Percentiles rank a stretch among this genome's conserved stretches.
These are phyloP conservation scores for Thermochaetoides thermophila DNA, from an alignment of 495 filamentous ascomycete genomes.

Conservation along the genomic window DNA sequence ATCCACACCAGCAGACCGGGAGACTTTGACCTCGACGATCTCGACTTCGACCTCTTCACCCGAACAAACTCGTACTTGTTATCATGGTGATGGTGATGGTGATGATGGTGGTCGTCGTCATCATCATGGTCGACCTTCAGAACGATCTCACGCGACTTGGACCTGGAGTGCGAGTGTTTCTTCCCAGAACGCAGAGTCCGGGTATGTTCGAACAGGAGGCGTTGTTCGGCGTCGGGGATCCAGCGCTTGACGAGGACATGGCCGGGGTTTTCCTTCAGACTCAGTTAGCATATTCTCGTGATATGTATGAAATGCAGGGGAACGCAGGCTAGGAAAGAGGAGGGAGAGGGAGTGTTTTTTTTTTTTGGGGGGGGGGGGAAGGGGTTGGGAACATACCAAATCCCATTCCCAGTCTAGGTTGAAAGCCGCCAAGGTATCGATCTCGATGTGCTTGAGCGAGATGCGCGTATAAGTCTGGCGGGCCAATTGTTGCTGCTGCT, in stretches of 20 bases:
- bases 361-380: background rate
- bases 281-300: background rate
- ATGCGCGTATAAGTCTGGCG: conserved; percentile 42
- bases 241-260: conserved; percentile 65
- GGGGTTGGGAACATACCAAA: conserved; percentile 21
- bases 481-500: conserved; percentile 9
- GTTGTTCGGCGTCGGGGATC: conserved; percentile 58
- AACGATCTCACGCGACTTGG: conserved; percentile 18
- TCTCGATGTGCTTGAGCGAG: conserved; percentile 39
- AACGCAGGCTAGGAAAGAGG: background rate
- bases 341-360: background rate
- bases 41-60: conserved; percentile 49
- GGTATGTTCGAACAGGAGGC: conserved; percentile 59
- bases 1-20: conserved; percentile 34
- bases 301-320: too few relatives aligned
- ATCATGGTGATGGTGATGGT: conserved; percentile 37
- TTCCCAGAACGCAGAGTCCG: conserved; percentile 36
- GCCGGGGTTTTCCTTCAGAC: conserved; percentile 41
- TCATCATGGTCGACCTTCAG: conserved; percentile 24
- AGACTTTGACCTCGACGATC: conserved; percentile 31
- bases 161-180: conserved; percentile 14
- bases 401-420: conserved; percentile 40
- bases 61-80: conserved; percentile 39
- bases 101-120: conserved; percentile 25
- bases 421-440: conserved; percentile 36